Evolutionary conservation across 2,329 filamentous ascomycete species (phyloP), one percentile per base, ranked within the genome.

Genomic region (Aspergillus intermedius): DNA sequence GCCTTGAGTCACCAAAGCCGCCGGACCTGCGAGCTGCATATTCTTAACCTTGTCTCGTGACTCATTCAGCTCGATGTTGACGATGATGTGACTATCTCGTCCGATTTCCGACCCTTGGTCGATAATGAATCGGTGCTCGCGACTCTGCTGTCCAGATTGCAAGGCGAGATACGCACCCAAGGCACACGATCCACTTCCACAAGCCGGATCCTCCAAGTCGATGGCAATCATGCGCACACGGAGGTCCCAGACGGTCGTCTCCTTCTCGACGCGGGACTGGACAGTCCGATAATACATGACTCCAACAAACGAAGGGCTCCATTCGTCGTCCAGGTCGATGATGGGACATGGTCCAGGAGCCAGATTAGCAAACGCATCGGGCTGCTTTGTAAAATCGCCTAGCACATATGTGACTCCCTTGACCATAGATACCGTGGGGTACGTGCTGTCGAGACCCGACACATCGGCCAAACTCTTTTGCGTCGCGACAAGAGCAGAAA

Each of bases 81-180:
- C 53, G 39, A 50, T 54, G 15, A 63, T 57, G 8, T 53, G 55
- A 37, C 54, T 60, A 9, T 54, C 40, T 56, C 79, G 65, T n/a
- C 79, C 80, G 75, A 84, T 83, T 66, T 85, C 81, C 3, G 82
- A 77, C 2, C 81, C 82, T 64, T 84, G 81, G 8, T 49, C 44
- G n/a, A 54, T 49, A 47, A 74, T 76, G 49, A 84, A 69, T 43
- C 71, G 69, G 52, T 77, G 81, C 45, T 58, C 69, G 10, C 13
- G 44, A 8, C 47, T 23, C 42, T 45, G 35, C 17, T 53, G 63
- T 22, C 59, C 60, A 42, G 66, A 65, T 32, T 63, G 55, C 32
- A 76, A 59, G 5, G 74, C 72, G 47, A 83, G 66, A 55, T 77
- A 82, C 50, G 72, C 68, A 7, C 69, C 68, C 49, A 85, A 63